Evolutionary conservation across 148 eudicot genomes (phyloP), one percentile per base, ranked within the genome.

Genomic region (Agrostemma githago): DNA sequence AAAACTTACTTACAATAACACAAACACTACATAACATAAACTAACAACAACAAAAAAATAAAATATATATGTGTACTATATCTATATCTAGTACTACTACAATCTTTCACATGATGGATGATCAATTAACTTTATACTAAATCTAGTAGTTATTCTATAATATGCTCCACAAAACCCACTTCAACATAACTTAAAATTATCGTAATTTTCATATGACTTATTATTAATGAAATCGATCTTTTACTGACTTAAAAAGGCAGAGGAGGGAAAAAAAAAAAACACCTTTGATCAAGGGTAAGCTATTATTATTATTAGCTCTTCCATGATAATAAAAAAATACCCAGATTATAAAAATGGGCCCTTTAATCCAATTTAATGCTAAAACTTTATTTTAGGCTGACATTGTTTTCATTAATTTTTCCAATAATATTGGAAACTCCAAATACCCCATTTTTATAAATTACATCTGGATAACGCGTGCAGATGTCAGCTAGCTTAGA

Each of bases 161-260:
- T 62, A 39, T 70, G 74, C 71, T 72, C 66, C 82, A 71, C 59
- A 64, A 70, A 79, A 62, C 58, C 60, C 64, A 76, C 72, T 68
- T 66, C 37, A 38, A 57, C 67, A 43, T 72, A 72, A 76, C 72
- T 80, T 68, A 17, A 38, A 12, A 34, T 9, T 64, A 51, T 51
- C 67, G 34, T 26, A 26, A 26, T 26, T 26, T 26, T 26, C 34
- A 26, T 26, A 26, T 26, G 34, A 26, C 34, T 1, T 26, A 26
- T 26, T 26, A 26, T 26, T 26, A 26, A 26, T 26, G 34, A 26
- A 0, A 26, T 26, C 34, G 34, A 26, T 26, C 34, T 38, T 46
- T 15, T 46, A 48, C 43, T 8, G 68, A 68, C 77, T 76, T 67
- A 39, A 37, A 72, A 72, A 80, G 54, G 58, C 73, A 76, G 57